Evolutionary conservation across 1,139 yeast species (phyloP).

Genomic region (Saccharomyces uvarum): DNA sequence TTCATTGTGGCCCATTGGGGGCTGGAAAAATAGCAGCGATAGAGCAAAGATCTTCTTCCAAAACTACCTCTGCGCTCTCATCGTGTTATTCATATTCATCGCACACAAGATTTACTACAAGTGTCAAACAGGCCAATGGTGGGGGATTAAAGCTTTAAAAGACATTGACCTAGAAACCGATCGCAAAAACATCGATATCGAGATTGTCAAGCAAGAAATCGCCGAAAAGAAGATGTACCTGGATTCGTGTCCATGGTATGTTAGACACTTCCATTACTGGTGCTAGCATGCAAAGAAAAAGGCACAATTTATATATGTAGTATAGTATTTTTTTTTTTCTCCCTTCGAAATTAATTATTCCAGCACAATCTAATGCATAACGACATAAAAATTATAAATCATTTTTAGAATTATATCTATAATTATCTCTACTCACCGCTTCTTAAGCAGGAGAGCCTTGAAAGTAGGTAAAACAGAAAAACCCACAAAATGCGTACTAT

Average conservation of each 20-base stretch:
- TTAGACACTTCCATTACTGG: conserved; percentile 40
- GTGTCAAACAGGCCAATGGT: conserved; percentile 37
- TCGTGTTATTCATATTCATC: conserved; percentile 40
- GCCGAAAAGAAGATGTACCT: conserved; percentile 17
- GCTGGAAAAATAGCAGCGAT: conserved; percentile 59
- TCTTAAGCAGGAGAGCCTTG: too few species aligned
- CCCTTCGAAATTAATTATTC: neutral
- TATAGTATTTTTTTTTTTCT: neutral
- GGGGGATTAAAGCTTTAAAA: conserved; percentile 32
- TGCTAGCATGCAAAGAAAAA: conserved; percentile 31
- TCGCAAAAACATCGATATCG: conserved; percentile 40
- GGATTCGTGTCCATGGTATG: conserved; percentile 27
- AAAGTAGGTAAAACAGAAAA: too few species aligned
- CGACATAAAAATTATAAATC: neutral
- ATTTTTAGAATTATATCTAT: too few species aligned
- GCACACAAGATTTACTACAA: conserved; percentile 42
- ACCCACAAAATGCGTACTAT: too few species aligned
- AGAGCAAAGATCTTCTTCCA: conserved; percentile 38
- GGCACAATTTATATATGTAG: neutral
- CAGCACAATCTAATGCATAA: neutral
- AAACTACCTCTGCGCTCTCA: conserved; percentile 44
- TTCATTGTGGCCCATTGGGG: conserved; percentile 75
- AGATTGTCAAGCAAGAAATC: conserved; percentile 22
- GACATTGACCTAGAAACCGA: conserved; percentile 48
- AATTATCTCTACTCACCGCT: too few species aligned